Conservation (phyloP, 2,329 filamentous ascomycete species). For the Orbilia oligospora region DNA sequence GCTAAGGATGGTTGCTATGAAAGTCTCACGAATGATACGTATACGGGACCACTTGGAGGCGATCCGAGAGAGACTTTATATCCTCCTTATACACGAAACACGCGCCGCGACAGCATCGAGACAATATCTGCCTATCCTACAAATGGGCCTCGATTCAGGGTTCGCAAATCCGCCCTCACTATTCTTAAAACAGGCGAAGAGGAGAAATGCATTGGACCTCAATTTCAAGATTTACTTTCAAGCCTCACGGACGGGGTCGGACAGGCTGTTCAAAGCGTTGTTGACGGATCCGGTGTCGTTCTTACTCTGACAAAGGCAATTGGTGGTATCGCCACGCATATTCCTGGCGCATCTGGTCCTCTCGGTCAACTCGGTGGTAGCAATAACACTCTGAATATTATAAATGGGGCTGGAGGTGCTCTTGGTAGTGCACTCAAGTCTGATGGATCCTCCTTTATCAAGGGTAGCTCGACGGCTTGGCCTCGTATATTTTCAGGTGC, state of each 20-base stretch:
- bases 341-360: slow-evolving; percentile 15
- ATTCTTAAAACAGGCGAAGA: slow-evolving; percentile 35
- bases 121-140: not conserved
- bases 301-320: slow-evolving; percentile 43
- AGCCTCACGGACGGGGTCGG: slow-evolving; percentile 8
- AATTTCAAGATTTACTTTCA: slow-evolving; percentile 11
- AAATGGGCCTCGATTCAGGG: not conserved
- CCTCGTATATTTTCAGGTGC: slow-evolving; percentile 23
- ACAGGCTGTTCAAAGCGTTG: slow-evolving; percentile 9
- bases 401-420: not conserved
- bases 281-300: slow-evolving; percentile 3
- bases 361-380: not conserved
- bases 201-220: slow-evolving; percentile 7
- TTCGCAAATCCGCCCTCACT: slow-evolving; percentile 6
- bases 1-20: slow-evolving; percentile 5
- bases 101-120: not conserved
- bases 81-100: not conserved
- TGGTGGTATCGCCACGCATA: slow-evolving; percentile 15
- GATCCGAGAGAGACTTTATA: not conserved
- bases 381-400: slow-evolving; percentile 24
- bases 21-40: not conserved
- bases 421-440: slow-evolving; percentile 23
- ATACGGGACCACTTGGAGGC: not conserved
- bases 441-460: slow-evolving; percentile 18
- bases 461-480: slow-evolving; percentile 4